phyloP scores from a whole-genome alignment of 2,329 filamentous ascomycete genomes.

The Colletotrichum gigasporum region DNA sequence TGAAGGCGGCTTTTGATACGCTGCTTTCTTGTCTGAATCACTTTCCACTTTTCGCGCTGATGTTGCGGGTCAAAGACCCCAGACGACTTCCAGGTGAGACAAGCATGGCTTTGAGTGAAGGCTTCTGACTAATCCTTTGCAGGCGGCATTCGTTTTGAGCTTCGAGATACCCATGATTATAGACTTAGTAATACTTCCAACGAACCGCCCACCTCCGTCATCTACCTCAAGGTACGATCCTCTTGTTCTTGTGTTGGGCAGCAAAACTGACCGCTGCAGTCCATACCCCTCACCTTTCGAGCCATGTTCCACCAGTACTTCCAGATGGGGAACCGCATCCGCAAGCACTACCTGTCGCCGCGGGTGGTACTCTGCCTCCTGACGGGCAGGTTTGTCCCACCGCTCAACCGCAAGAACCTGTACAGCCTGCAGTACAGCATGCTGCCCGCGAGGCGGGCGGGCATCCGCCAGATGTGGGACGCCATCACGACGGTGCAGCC shows the following conservation, averaged over 20 bases:
- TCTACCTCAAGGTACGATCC: constrained; percentile 78
- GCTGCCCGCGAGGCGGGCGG: constrained; percentile 83
- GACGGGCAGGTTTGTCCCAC: constrained; percentile 92
- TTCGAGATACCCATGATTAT: constrained; percentile 75
- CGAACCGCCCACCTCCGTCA: constrained; percentile 78
- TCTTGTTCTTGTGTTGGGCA: neutral
- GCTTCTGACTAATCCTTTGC: constrained; percentile 58
- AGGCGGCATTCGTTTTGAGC: constrained; percentile 90
- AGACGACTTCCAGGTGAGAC: constrained; percentile 80
- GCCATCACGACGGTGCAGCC: constrained; percentile 65
- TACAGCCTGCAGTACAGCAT: constrained; percentile 99
- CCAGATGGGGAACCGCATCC: constrained; percentile 89
- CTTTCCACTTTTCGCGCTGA: constrained; percentile 95
- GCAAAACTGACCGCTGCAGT: constrained; percentile 56
- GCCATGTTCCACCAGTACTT: constrained; percentile 98
- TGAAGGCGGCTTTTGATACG: constrained; percentile 93
- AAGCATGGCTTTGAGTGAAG: neutral
- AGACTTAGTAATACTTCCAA: constrained; percentile 52
- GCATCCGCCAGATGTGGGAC: constrained; percentile 87
- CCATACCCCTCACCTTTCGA: constrained; percentile 87
- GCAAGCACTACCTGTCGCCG: constrained; percentile 93
- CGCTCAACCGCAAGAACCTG: constrained; percentile 91
- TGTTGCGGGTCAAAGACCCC: constrained; percentile 95
- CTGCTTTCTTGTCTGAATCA: constrained; percentile 94
- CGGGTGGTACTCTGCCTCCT: constrained; percentile 87